Evolutionary conservation across 2,329 filamentous ascomycete genomes (phyloP), one percentile per base, ranked within the genome.

Genomic region (Xylariomycetidae sp.): DNA sequence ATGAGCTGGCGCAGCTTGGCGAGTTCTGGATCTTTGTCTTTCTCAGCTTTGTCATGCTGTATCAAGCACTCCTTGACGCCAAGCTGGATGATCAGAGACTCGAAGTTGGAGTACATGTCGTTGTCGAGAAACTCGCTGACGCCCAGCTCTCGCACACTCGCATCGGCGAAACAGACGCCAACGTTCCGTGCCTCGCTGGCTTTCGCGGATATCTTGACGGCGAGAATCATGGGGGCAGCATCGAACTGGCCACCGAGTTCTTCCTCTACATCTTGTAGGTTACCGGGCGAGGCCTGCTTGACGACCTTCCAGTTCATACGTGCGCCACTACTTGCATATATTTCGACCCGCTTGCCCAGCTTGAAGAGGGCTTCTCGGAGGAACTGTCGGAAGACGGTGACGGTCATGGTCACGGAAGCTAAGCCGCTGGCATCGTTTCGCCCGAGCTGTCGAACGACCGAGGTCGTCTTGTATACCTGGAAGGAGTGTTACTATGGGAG

Each of bases 51-150:
- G 53, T 96, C 89, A 14, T 77, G 64, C 49, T 87, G 83, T n/a
- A 98, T 63, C 19, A 98, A 65, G 52, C 89, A 95, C 59, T 98
- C 92, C 55, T 88, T 92, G 14, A 95, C 87, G 5, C 92, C 92
- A 3, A 98, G 76, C 56, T 98, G 93, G 46, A 98, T 98, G 32
- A 98, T 76, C 13, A 98, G 72, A 3, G 89, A 88, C 63, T 98
- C 92, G 47, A 98, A 93, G 58, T 98, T 98, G 32, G 90, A 96
- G 65, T 93, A 98, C 8, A 95, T 71, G 56, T 98, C 92, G 54
- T 96, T 98, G 68, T 98, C 92, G n/a, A 95, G 75, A 46, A 98
- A 98, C 56, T 98, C 93, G 67, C 86, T 95, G 34, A 98, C 88
- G 7, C 92, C 92, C 3, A 98, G 73, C 65, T 98, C 92, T 32